Conservation (phyloP, 345 rosid genomes). For the Eucalyptus melliodora region DNA sequence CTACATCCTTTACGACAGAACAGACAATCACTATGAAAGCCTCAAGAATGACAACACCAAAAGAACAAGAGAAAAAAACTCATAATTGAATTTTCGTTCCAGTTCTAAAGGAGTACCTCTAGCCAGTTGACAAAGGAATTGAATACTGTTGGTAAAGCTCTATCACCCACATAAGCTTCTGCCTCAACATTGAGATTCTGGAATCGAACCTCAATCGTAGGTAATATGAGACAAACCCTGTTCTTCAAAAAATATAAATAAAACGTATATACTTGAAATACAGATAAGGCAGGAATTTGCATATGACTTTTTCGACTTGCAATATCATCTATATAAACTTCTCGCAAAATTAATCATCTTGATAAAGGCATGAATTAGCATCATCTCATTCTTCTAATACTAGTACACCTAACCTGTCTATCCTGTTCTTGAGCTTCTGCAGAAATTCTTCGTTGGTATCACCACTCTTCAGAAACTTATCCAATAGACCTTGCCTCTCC, state of each 20-base stretch:
- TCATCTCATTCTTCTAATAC: background rate
- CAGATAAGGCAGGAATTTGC: background rate
- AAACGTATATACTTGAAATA: background rate
- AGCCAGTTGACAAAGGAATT: background rate
- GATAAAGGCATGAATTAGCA: background rate
- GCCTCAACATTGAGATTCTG: background rate
- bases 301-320: background rate
- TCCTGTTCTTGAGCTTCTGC: background rate
- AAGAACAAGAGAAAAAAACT: background rate
- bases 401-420: background rate
- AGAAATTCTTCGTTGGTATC: background rate
- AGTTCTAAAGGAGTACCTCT: background rate
- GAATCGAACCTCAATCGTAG: conserved; percentile 2
- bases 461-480: background rate
- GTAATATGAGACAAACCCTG: background rate
- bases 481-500: background rate
- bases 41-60: background rate
- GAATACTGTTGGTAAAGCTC: background rate
- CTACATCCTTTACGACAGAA: background rate
- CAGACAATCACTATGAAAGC: background rate
- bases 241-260: background rate
- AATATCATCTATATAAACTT: background rate
- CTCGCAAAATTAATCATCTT: background rate
- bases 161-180: background rate
- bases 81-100: background rate